Percentiles rank a stretch among this genome's conserved stretches.
phyloP scores from a whole-genome alignment of 805 yeast species.

The Yarrowia yakushimensis region DNA sequence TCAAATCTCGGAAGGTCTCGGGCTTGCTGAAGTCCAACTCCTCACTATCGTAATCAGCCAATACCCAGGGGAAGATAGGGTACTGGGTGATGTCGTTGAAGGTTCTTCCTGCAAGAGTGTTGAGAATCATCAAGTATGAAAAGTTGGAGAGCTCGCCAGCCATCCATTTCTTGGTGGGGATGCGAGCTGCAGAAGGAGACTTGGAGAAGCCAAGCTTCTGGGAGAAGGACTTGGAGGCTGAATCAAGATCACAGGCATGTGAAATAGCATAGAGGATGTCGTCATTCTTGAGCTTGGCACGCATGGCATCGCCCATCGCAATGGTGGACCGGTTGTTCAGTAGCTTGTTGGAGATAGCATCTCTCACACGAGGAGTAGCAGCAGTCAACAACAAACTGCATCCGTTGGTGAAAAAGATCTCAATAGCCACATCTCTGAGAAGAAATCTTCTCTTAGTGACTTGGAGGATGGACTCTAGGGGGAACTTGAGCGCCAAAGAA shows the following conservation, averaged over 20 bases:
- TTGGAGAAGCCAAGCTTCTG: slow-evolving; percentile 15
- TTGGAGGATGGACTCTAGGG: slow-evolving; percentile 52
- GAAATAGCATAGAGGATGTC: slow-evolving; percentile 19
- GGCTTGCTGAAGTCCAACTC: slow-evolving; percentile 63
- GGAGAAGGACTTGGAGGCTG: slow-evolving; percentile 1
- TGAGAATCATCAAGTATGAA: slow-evolving; percentile 72
- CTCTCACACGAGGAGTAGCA: slow-evolving; percentile 37
- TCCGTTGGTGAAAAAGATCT: slow-evolving; percentile 70
- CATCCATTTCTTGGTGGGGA: slow-evolving; percentile 67
- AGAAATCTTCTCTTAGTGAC: slow-evolving; percentile 73
- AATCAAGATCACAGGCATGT: slow-evolving; percentile 17
- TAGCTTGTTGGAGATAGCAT: slow-evolving; percentile 4
- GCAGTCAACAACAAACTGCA: slow-evolving; percentile 68
- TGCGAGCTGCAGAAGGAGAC: background rate
- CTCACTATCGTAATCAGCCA: slow-evolving; percentile 74
- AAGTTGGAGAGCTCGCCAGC: slow-evolving; percentile 78
- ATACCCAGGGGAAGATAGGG: slow-evolving; percentile 90
- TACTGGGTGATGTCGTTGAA: slow-evolving; percentile 87
- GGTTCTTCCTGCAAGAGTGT: slow-evolving; percentile 83
- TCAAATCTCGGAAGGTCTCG: slow-evolving; percentile 63
- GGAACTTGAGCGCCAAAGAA: slow-evolving; percentile 10
- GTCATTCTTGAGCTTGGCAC: slow-evolving; percentile 14
- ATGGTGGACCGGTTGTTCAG: slow-evolving; percentile 5
- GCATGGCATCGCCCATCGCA: slow-evolving; percentile 5
- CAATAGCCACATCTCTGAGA: slow-evolving; percentile 76